phyloP scores from a whole-genome alignment of 257 asterid species.

The Solanum sparsipilum region DNA sequence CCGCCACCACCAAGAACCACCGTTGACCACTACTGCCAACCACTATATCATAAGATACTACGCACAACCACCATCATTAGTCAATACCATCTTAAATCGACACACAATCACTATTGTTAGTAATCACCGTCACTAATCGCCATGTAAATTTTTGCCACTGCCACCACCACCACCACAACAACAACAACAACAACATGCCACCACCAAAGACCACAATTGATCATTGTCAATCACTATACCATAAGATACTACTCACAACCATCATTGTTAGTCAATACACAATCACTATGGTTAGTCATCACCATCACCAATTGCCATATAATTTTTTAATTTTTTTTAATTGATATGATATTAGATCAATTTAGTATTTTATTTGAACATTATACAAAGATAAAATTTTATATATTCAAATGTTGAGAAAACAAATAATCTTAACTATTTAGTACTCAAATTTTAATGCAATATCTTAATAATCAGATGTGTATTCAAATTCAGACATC shows the following conservation, averaged over 20 bases:
- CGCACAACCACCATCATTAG: no score
- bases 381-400: background rate
- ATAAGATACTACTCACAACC: background rate
- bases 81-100: no score
- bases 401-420: background rate
- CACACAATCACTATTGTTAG: background rate
- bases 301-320: background rate
- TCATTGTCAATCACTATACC: background rate
- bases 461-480: background rate
- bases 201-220: no score
- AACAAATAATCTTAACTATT: background rate
- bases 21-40: no score
- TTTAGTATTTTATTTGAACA: background rate
- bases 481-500: background rate
- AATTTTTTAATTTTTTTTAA: no score
- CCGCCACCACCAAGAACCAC: background rate
- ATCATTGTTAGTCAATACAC: background rate
- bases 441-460: background rate
- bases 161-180: no score
- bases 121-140: background rate
- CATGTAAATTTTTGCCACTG: background rate
- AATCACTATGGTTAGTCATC: background rate
- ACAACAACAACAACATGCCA: no score
- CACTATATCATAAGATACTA: no score
- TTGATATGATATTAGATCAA: no score